A percentile compares a stretch with the other conserved stretches of the same genome.
phyloP scores from a whole-genome alignment of 1,284 basidiomycete genomes.

The Trametes hirsuta region DNA sequence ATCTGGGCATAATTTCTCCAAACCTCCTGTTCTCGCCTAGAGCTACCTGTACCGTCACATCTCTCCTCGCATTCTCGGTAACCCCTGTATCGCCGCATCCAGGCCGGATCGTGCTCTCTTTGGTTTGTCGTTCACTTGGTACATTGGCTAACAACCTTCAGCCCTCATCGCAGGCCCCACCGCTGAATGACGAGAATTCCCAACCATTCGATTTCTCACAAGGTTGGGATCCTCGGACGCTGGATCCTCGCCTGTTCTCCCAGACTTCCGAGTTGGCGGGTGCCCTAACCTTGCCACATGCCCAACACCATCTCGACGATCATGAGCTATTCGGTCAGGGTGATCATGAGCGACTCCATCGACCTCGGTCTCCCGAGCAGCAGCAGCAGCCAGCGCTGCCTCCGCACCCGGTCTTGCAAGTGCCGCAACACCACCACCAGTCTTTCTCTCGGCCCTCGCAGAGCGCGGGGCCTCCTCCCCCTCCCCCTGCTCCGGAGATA shows the following conservation, averaged over 20 bases:
- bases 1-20: no score
- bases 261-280: slow-evolving; percentile 34
- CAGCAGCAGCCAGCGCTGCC: not conserved
- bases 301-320: not conserved
- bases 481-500: slow-evolving; percentile 18
- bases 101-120: no score
- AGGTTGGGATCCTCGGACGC: slow-evolving; percentile 28
- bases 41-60: no score
- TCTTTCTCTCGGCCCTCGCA: not conserved
- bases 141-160: not conserved
- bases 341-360: slow-evolving; percentile 1
- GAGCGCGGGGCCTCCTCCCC: slow-evolving; percentile 3
- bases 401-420: not conserved
- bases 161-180: slow-evolving; percentile 8
- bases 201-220: slow-evolving; percentile 16
- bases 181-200: slow-evolving; percentile 2
- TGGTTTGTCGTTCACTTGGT: not conserved
- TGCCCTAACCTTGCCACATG: slow-evolving; percentile 26
- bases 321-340: slow-evolving; percentile 1
- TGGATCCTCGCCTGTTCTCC: slow-evolving; percentile 33
- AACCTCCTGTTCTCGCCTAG: no score
- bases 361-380: slow-evolving; percentile 1
- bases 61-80: no score
- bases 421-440: not conserved
- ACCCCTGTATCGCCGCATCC: not conserved